Base-by-base conservation (phyloP, 2,329 filamentous ascomycete genomes). In the Paradendryphiella salina region DNA sequence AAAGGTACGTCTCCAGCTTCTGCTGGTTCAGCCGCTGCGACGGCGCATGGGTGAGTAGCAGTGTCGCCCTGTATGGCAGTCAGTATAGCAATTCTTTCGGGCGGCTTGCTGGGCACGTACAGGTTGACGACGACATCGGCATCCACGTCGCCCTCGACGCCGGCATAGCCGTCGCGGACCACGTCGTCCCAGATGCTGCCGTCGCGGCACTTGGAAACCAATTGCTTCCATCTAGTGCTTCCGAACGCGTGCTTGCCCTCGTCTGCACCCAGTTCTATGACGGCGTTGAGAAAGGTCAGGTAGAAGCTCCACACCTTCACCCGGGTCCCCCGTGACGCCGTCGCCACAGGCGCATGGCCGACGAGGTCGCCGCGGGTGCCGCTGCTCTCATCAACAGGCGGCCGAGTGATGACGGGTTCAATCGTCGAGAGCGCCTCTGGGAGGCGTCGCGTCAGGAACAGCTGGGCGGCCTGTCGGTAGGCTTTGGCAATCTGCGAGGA, bases 241-340 rank as follows among this genome's bases (percentile, higher is more conserved):
- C 94, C 94, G 76, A 97, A 96, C 10, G 87, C 83, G 43, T 87
- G 84, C 77, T 94, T 96, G 41, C 93, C 94, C 73, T 96, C 92
- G 61, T 96, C 90, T 1, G 89, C 81, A 48, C 91, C 90, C 68
- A 97, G 80, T 67, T 97, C 93, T 29, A 96, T 80, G 57, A 96
- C 88, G 32, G 90, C 88, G 76, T 96, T 96, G 56, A 97, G 80
- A 42, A 96, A 87, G 14, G 92, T 96, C 59, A 97, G 82, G 72
- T 97, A 99, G 65, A 99, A 81, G 73, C 91, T 96, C 94, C 94
- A 99, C 57, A 97, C 88, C 75, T 97, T 99, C 73, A 96, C 88
- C 59, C 92, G 82, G 50, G 90, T 94, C 26, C 86, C 88, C 60
- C 88, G 85, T 34, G 89, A 92, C 45, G 90, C 90, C 57, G 82